Evolutionary conservation across 2,329 filamentous ascomycete genomes (phyloP).

Genomic region (Aspergillus spinulosporus): DNA sequence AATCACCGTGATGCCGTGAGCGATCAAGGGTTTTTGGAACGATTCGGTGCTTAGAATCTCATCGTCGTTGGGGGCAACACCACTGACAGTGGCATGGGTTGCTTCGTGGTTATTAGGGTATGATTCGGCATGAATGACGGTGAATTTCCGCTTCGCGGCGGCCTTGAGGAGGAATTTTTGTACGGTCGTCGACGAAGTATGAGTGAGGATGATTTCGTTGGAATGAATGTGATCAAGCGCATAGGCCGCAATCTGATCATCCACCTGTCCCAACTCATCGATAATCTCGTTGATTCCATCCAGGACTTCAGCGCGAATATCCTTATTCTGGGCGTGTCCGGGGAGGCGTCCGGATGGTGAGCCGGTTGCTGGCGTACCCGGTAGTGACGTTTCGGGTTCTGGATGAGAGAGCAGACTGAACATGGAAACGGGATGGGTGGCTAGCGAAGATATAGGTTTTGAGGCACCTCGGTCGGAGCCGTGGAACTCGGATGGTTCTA

Average conservation of each 20-base stretch:
- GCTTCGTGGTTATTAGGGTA: constrained; percentile 67
- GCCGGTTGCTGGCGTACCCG: constrained; percentile 37
- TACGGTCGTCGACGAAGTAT: constrained; percentile 81
- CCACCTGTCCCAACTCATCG: constrained; percentile 89
- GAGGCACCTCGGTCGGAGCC: constrained; percentile 36
- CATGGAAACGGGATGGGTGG: constrained; percentile 66
- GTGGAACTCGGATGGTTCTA: constrained; percentile 35
- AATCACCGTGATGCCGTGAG: constrained; percentile 78
- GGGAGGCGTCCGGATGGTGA: constrained; percentile 37
- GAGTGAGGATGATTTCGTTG: constrained; percentile 87
- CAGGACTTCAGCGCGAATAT: constrained; percentile 85
- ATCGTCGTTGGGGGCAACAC: constrained; percentile 51
- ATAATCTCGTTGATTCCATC: constrained; percentile 94
- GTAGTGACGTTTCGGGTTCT: constrained; percentile 47
- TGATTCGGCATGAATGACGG: constrained; percentile 77
- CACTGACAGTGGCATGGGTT: constrained; percentile 63
- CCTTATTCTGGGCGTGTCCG: constrained; percentile 48
- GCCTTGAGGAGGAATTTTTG: constrained; percentile 87
- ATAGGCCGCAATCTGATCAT: constrained; percentile 86
- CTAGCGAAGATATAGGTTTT: constrained; percentile 61
- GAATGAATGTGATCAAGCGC: constrained; percentile 91
- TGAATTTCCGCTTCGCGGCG: constrained; percentile 86
- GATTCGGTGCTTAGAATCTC: constrained; percentile 50
- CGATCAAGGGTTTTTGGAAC: constrained; percentile 75
- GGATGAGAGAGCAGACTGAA: constrained; percentile 82